These are phyloP conservation scores for Fusarium gaditjirri DNA, from an alignment of 2,329 filamentous ascomycete genomes.

Conservation along the genomic window DNA sequence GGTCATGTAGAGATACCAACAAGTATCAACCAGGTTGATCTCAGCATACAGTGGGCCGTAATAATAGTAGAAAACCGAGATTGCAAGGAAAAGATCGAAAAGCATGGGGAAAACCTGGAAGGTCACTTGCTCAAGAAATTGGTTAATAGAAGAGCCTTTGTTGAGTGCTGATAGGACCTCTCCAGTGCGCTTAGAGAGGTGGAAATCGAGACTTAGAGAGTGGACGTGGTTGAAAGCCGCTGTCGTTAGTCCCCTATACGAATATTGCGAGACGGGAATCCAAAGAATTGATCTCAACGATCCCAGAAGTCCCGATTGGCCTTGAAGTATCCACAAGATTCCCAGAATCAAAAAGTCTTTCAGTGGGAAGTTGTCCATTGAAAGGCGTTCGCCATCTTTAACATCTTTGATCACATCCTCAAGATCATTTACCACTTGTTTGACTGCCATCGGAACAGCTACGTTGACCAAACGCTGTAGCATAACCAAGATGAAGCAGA, in stretches of 20 bases:
- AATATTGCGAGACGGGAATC: constrained; percentile 98
- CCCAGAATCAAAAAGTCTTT: constrained; percentile 57
- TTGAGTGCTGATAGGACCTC: constrained; percentile 95
- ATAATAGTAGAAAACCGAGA: constrained; percentile 76
- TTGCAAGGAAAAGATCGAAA: constrained; percentile 85
- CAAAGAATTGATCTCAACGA: constrained; percentile 85
- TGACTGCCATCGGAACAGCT: constrained; percentile 84
- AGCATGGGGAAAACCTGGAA: constrained; percentile 97
- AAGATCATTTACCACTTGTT: constrained; percentile 80
- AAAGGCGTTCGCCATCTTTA: constrained; percentile 50
- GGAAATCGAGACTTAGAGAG: constrained; percentile 93
- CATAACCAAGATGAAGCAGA: constrained; percentile 85
- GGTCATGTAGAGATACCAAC: constrained; percentile 96
- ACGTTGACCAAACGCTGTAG: constrained; percentile 87
- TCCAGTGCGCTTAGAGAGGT: constrained; percentile 94
- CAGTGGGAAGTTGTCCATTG: constrained; percentile 50
- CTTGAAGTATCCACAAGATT: constrained; percentile 85
- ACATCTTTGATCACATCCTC: constrained; percentile 63
- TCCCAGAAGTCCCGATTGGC: constrained; percentile 86
- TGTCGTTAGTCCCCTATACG: constrained; percentile 91
- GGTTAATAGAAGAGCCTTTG: constrained; percentile 96
- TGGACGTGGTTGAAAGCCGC: constrained; percentile 98
- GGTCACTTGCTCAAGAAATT: constrained; percentile 94
- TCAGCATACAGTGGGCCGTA: constrained; percentile 81
- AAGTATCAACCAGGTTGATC: constrained; percentile 89